These are phyloP conservation scores for Cucurbita argyrosperma DNA, from an alignment of 306 rosid species.

Conservation along the genomic window DNA sequence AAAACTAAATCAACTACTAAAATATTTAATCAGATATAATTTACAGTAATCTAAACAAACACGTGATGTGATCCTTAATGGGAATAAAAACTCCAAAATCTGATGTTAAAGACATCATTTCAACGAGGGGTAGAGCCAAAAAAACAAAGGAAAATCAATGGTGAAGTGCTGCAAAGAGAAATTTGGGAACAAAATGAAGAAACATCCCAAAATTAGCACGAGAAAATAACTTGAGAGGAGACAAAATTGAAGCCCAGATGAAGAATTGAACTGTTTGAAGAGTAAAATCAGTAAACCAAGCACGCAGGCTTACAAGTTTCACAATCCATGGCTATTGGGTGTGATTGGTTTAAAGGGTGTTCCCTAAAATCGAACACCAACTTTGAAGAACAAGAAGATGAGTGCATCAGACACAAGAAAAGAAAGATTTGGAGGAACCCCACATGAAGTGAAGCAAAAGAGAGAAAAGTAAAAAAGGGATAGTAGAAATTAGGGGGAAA, in stretches of 20 bases:
- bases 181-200: not conserved
- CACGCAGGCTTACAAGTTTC: not conserved
- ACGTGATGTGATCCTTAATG: too few relatives aligned
- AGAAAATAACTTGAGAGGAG: not conserved
- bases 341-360: not conserved
- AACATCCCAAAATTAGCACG: not conserved
- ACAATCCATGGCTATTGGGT: not conserved
- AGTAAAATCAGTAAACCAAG: not conserved
- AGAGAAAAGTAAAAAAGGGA: not conserved
- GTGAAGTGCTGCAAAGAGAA: not conserved
- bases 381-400: not conserved
- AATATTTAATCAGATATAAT: too few relatives aligned
- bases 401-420: not conserved
- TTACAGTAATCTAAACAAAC: too few relatives aligned
- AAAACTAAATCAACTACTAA: too few relatives aligned
- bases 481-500: not conserved
- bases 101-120: not conserved
- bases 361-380: not conserved
- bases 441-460: not conserved
- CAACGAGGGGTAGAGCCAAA: not conserved
- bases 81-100: not conserved
- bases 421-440: not conserved
- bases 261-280: not conserved
- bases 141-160: not conserved
- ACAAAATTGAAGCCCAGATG: not conserved